Base-by-base conservation (phyloP, 139 green algal species). In the Cymbomonas tetramitiformis region DNA sequence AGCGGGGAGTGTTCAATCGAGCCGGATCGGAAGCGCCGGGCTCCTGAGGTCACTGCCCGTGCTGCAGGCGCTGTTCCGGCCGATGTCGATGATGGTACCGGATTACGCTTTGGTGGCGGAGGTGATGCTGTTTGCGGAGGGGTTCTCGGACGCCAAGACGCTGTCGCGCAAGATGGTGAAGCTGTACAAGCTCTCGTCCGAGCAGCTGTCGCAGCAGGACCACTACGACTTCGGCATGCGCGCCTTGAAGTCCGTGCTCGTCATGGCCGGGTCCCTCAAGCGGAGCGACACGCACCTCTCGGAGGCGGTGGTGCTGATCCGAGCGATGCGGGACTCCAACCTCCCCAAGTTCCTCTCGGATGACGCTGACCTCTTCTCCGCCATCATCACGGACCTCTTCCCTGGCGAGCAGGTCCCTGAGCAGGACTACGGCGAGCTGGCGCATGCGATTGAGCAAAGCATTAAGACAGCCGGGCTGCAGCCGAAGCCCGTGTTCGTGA, bases 151-250 rank as follows among this genome's bases (percentile, higher is more conserved):
- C 66, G 75, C 65, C 67, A 82, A 80, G 50, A 79, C 66, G 9
- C 73, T 93, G 0, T 76, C 62, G 21, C 65, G 76, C 57, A 93
- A 93, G 72, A 89, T 93, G 80, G 79, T 89, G 30, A 85, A 88
- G 69, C 77, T 93, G 32, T 93, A 90, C 72, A 90, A 90, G 74
- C 82, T 93, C 58, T 80, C 73, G 49, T 77, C 50, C n/a, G 82
- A 93, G 73, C 84, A 93, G 77, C 75, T 93, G 28, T 81, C 65
- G 4, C 80, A 93, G 75, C 82, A 93, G 76, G 69, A 78, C 46
- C 72, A 81, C 57, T 82, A 81, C 64, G 83, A 93, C 70, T 86
- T 85, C 78, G 83, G 84, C 61, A 90, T 93, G 84, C 75, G 84
- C 19, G 82, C 82, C 2, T 53, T 93, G 25, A 90, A 90, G 76